A percentile compares a stretch with the other conserved stretches of the same genome.
Conservation (phyloP, 164 flowering plant genomes). For the Cinnamomum chago region DNA sequence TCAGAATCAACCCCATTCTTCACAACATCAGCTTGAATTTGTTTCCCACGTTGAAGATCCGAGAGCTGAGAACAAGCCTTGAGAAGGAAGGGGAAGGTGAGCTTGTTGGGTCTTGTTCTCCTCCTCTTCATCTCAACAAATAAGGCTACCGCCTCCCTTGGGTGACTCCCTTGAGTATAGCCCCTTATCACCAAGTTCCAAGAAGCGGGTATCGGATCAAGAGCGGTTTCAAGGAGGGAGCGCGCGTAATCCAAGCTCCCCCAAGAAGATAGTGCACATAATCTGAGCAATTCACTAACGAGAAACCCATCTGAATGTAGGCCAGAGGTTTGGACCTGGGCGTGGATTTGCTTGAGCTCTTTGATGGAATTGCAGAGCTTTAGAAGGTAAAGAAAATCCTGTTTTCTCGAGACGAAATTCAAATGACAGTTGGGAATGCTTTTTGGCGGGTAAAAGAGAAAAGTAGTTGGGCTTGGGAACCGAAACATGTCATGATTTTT, state of each 20-base stretch:
- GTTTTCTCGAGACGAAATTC: conserved; percentile 7
- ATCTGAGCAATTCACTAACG: conserved; percentile 3
- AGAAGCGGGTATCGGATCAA: conserved; percentile 5
- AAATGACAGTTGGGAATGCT: not conserved
- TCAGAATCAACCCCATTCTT: conserved; percentile 8
- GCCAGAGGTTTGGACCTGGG: conserved; percentile 14
- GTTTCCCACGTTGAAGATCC: conserved; percentile 8
- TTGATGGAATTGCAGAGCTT: conserved; percentile 10
- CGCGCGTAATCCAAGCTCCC: conserved; percentile 12
- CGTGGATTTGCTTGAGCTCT: conserved; percentile 13
- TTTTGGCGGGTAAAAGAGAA: not conserved
- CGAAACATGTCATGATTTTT: not conserved
- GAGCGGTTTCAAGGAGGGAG: not conserved
- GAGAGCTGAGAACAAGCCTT: conserved; percentile 11
- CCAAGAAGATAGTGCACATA: conserved; percentile 11
- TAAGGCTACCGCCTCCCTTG: conserved; percentile 1
- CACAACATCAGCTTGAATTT: conserved; percentile 8
- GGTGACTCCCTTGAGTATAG: not conserved
- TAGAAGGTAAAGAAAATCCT: conserved; percentile 9
- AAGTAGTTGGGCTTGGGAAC: not conserved
- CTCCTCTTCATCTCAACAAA: conserved; percentile 1
- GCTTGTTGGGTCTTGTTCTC: conserved; percentile 7
- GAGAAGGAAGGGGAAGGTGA: conserved; percentile 17
- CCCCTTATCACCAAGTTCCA: conserved; percentile 17
- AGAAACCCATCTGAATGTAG: conserved; percentile 9